A percentile compares a stretch with the other conserved stretches of the same genome.
Evolutionary conservation across 2,329 filamentous ascomycete genomes (phyloP).

Genomic region (Xylariaceae sp.): DNA sequence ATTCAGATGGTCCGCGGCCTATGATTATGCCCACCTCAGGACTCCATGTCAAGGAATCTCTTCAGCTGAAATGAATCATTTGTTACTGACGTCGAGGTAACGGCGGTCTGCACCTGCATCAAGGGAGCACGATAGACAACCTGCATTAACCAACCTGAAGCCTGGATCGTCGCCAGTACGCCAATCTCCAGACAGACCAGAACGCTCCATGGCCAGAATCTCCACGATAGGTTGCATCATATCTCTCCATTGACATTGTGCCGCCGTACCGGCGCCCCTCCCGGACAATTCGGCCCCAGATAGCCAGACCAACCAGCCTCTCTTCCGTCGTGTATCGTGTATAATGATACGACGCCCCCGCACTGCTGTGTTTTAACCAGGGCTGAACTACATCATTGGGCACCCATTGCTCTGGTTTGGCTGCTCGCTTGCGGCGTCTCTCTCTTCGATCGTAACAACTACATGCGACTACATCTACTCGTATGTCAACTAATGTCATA

Average conservation of each 20-base stretch:
- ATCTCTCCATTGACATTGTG: constrained; percentile 9
- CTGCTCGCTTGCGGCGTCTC: background rate
- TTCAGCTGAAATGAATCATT: background rate
- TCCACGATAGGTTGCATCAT: constrained; percentile 16
- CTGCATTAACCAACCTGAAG: constrained; percentile 1
- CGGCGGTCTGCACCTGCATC: constrained; percentile 15
- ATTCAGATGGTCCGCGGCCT: background rate
- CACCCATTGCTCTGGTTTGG: background rate
- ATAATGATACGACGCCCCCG: background rate
- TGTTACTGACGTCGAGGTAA: constrained; percentile 7
- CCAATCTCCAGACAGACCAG: constrained; percentile 1
- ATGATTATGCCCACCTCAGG: background rate
- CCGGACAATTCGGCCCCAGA: constrained; percentile 8
- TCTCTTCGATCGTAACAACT: background rate
- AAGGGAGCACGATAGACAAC: background rate
- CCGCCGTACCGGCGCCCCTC: constrained; percentile 4
- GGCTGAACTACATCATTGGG: background rate
- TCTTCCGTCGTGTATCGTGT: background rate
- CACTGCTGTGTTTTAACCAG: background rate
- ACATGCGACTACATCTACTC: background rate
- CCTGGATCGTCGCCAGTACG: background rate
- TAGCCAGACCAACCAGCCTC: background rate
- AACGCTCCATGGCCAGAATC: constrained; percentile 2
- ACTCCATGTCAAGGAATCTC: background rate
- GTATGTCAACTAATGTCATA: background rate